Base-by-base conservation (phyloP, 495 filamentous ascomycete genomes). In the Tuber calosporum region DNA sequence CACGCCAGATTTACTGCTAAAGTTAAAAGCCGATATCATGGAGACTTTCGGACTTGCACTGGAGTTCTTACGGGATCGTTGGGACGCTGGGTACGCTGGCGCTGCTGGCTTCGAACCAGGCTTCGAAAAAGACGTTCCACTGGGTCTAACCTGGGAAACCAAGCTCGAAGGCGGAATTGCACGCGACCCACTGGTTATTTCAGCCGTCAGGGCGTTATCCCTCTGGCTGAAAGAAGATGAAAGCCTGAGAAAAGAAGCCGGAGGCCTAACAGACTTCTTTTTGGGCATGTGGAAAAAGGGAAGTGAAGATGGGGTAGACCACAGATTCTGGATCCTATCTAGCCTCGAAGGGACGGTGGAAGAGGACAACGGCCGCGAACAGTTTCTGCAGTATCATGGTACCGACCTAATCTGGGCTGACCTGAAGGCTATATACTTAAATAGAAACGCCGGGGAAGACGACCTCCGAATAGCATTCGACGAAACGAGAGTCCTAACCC, bases 221-320 rank as follows among this genome's bases (percentile, higher is more conserved):
- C 83, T 90, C 38, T 91, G 89, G 87, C 80, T 90, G 22, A 84
- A 86, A 20, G 87, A 90, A 62, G 90, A 91, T 53, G 88, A 90
- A 66, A 87, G 87, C 67, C 74, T 90, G 58, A 77, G 87, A 8
- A 80, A 80, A 42, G 88, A 90, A 76, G 85, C 83, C 30, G 83
- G 83, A 0, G 88, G 88, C 0, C 76, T 90, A 42, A 83, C 83
- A 72, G 89, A 90, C 76, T 84, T 90, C 77, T 83, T 90, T 26
- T 72, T 89, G 30, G 87, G 86, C 1, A 74, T 91, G 9, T 90
- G 90, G 79, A 82, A 76, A 22, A 71, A 58, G 22, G 82, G 81
- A 40, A 53, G 62, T 19, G 79, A 78, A 30, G 58, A 69, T 9
- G 76, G 72, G 1, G 39, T 87, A 2, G 86, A 89, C 72, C 86